phyloP scores from a whole-genome alignment of 495 filamentous ascomycete genomes.

The Choiromyces venosus region DNA sequence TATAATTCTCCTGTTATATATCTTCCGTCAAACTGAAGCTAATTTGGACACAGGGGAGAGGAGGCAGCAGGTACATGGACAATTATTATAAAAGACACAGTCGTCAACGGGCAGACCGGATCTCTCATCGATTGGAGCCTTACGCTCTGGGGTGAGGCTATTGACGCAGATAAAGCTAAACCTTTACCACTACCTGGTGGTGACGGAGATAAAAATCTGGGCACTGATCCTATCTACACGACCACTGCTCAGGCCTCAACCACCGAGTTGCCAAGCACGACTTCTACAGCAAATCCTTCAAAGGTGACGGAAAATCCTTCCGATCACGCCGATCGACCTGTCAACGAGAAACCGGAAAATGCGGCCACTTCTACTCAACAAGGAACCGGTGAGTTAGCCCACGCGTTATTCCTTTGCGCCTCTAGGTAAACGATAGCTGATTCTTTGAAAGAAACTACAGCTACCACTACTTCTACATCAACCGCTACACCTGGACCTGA shows the following conservation, averaged over 20 bases:
- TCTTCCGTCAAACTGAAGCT: constrained; percentile 12
- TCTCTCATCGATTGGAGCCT: constrained; percentile 88
- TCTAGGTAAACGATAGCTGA: neutral
- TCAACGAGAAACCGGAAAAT: constrained; percentile 46
- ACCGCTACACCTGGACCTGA: neutral
- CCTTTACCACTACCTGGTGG: constrained; percentile 78
- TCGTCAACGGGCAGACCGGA: constrained; percentile 68
- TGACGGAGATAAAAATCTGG: constrained; percentile 40
- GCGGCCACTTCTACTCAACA: constrained; percentile 9
- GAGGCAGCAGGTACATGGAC: constrained; percentile 82
- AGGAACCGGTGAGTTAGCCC: constrained; percentile 18
- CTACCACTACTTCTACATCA: neutral
- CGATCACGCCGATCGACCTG: constrained; percentile 72
- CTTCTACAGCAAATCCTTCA: constrained; percentile 4
- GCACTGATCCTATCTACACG: constrained; percentile 39
- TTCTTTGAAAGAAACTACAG: neutral
- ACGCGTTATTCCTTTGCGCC: neutral
- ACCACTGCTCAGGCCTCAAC: constrained; percentile 47
- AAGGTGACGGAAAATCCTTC: constrained; percentile 50
- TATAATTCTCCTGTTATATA: constrained; percentile 46
- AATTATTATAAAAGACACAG: constrained; percentile 79
- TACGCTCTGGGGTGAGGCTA: constrained; percentile 84
- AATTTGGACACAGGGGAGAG: constrained; percentile 65
- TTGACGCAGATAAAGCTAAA: constrained; percentile 63
- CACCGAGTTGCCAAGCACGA: constrained; percentile 35